phyloP scores from a whole-genome alignment of 192 early-diverging fungal genomes.

The Podochytrium sp. region DNA sequence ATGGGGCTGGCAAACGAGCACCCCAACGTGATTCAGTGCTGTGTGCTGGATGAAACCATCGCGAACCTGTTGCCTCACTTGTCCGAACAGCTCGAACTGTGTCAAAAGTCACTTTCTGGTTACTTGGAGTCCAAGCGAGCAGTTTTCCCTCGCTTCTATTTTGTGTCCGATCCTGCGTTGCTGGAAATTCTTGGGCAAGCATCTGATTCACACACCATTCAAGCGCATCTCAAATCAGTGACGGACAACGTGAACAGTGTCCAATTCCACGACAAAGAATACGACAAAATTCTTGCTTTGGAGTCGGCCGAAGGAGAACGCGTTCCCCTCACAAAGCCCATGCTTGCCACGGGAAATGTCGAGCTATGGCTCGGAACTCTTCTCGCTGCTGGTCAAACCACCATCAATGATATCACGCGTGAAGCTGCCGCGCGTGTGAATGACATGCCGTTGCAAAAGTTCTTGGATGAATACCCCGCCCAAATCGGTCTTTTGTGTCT shows the following conservation, averaged over 20 bases:
- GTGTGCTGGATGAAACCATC: constrained; percentile 67
- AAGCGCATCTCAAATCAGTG: constrained; percentile 63
- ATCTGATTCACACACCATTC: constrained; percentile 69
- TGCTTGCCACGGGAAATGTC: constrained; percentile 67
- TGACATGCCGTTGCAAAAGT: constrained; percentile 65
- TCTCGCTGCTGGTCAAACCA: constrained; percentile 57
- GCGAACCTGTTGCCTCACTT: constrained; percentile 66
- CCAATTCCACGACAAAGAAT: constrained; percentile 71
- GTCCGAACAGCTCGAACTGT: constrained; percentile 67
- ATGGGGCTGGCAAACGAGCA: constrained; percentile 70
- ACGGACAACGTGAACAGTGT: constrained; percentile 64
- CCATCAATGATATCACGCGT: constrained; percentile 64
- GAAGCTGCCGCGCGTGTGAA: constrained; percentile 61
- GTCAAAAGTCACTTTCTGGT: constrained; percentile 67
- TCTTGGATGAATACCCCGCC: constrained; percentile 69
- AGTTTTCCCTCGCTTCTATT: constrained; percentile 68
- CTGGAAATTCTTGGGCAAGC: constrained; percentile 70
- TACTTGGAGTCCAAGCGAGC: constrained; percentile 69
- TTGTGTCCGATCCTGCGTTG: constrained; percentile 67
- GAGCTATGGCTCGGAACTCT: constrained; percentile 67
- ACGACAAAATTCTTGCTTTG: constrained; percentile 66
- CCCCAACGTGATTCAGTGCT: constrained; percentile 70
- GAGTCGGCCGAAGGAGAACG: constrained; percentile 65
- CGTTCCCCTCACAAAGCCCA: constrained; percentile 54
- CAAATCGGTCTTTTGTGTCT: constrained; percentile 65